Base-by-base conservation (phyloP, 2,329 filamentous ascomycete species). In the Scytalidium lignicola region DNA sequence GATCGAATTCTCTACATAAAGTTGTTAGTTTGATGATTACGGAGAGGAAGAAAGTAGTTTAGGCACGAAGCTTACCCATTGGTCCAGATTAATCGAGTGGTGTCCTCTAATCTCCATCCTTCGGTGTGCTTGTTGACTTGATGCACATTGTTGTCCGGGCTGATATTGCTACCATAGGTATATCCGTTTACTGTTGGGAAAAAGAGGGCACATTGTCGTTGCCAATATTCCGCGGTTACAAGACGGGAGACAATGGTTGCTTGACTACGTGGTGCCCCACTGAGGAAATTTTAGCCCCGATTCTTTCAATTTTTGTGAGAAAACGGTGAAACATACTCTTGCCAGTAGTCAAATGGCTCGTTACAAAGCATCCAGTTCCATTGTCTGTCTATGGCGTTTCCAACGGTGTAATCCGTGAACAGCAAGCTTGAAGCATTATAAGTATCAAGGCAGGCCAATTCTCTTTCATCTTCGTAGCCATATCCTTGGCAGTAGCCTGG, bases 291-390 rank as follows among this genome's bases (percentile, higher is more conserved):
- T 55, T 47, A 54, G 49, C 22, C 13, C 23, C 20, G 15, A 23
- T 29, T 26, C 17, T 12, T 23, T 28, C 15, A 23, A 20, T 2
- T 43, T 20, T 18, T 13, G 32, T 37, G 15, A 13, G 32, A 10
- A 37, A 23, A 17, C 9, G 22, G 19, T 3, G 19, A 21, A 41
- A 61, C 71, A 57, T 61, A 74, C 67, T 73, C 72, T 60, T 80
- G 76, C 72, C 74, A 82, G 62, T 73, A 79, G 48, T 67, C 74
- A 50, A 79, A 74, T n/a, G 80, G 79, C 61, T 84, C 78, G 59
- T 84, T 83, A 69, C 82, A 84, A 1, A 74, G 69, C 64, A 82
- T 72, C 80, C 80, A 85, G 7, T 69, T 61, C 79, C 79, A 85
- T 52, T 80, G 76, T 0, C 78, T 65, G 54, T 77, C 70, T 22